Percentiles rank a stretch among this genome's conserved stretches.
Conservation (phyloP, 768 basidiomycete species). For the Rubroboletus pulcherrimus region DNA sequence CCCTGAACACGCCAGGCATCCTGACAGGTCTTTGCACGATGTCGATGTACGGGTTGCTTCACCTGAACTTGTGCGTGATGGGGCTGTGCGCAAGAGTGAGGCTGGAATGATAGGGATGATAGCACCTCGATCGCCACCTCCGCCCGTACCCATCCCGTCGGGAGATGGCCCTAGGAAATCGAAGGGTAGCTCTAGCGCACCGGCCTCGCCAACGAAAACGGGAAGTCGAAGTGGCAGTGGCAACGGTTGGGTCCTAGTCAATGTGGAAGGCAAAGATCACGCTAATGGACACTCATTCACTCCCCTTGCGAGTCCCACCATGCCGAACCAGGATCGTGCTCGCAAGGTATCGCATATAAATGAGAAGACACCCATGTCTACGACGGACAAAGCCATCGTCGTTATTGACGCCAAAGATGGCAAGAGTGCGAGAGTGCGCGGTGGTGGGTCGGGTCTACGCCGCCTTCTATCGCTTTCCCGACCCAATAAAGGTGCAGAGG, state of each 20-base stretch:
- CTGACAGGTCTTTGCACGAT: conserved; percentile 42
- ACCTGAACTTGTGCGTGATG: conserved; percentile 47
- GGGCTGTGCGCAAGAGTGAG: conserved; percentile 56
- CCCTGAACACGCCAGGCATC: conserved; percentile 25
- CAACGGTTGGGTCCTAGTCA: conserved; percentile 65
- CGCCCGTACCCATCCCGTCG: conserved; percentile 27
- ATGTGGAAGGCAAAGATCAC: conserved; percentile 47
- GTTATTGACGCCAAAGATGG: conserved; percentile 56
- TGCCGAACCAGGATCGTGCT: conserved; percentile 29
- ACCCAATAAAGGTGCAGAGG: conserved; percentile 30
- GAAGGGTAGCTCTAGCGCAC: conserved; percentile 23
- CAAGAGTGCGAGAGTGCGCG: conserved; percentile 23
- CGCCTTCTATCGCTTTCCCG: conserved; percentile 33
- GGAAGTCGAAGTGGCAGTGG: conserved; percentile 37
- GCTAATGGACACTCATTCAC: conserved; percentile 21
- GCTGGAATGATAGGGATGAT: conserved; percentile 55
- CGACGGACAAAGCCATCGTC: conserved; percentile 60
- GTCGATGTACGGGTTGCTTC: conserved; percentile 48
- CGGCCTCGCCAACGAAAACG: conserved; percentile 33
- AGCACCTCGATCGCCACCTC: conserved; percentile 27
- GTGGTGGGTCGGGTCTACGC: conserved; percentile 30
- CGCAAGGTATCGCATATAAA: conserved; percentile 25
- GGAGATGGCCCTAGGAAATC: conserved; percentile 23
- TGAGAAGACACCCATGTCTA: conserved; percentile 36
- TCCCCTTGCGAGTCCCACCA: conserved; percentile 25